phyloP scores from a whole-genome alignment of 192 early-diverging fungal species.

The Phlyctochytrium bullatum region DNA sequence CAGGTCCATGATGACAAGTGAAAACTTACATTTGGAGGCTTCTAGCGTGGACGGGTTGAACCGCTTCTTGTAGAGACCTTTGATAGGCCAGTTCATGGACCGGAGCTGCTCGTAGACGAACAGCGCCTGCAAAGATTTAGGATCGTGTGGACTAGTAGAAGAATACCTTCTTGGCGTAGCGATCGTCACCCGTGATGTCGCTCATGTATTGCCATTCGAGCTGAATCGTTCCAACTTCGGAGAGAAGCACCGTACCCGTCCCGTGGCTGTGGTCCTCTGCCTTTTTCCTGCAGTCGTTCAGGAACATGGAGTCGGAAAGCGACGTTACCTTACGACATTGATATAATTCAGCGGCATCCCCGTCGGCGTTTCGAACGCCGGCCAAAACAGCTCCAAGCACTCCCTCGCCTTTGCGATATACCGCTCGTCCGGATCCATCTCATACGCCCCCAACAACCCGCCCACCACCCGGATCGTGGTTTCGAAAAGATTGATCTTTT shows the following conservation, averaged over 20 bases:
- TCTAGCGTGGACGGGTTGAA: not conserved
- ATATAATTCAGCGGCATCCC: constrained; percentile 71
- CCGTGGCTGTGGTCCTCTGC: not conserved
- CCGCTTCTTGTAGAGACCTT: constrained; percentile 17
- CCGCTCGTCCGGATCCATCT: constrained; percentile 68
- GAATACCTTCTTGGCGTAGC: constrained; percentile 43
- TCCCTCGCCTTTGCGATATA: constrained; percentile 70
- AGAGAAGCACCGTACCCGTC: not conserved
- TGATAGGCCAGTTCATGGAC: constrained; percentile 6
- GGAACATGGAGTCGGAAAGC: constrained; percentile 7
- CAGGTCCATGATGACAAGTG: not conserved
- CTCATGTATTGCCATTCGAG: constrained; percentile 63
- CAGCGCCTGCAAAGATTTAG: too few relatives aligned
- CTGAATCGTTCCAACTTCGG: constrained; percentile 40
- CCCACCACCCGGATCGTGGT: constrained; percentile 79
- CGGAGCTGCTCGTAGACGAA: constrained; percentile 13
- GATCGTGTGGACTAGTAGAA: too few relatives aligned
- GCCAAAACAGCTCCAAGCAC: constrained; percentile 63
- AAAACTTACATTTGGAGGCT: not conserved
- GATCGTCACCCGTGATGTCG: constrained; percentile 70
- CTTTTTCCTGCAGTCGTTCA: constrained; percentile 18
- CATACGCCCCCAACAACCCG: constrained; percentile 81
- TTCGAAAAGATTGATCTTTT: constrained; percentile 73
- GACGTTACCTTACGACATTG: constrained; percentile 33
- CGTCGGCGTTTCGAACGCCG: constrained; percentile 71